Evolutionary conservation across 306 rosid genomes (phyloP), one percentile per base, ranked within the genome.

Genomic region (Dalbergia cochinchinensis): DNA sequence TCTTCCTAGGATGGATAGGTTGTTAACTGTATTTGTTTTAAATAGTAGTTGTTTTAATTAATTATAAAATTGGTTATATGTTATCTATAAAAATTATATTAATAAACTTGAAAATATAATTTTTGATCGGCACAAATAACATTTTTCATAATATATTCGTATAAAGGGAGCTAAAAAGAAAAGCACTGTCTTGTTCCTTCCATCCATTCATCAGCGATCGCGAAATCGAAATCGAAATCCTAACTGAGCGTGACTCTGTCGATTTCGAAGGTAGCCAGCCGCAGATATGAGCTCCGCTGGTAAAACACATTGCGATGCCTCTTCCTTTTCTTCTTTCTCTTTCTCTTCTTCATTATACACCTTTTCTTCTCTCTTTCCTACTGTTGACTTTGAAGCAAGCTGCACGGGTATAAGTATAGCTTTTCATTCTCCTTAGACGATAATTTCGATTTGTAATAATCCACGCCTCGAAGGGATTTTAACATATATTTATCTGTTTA

Each of bases 231-330:
- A 37, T 37, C 5, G 7, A 37, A 37, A 37, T 37, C 41, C 19
- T 0, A 14, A 51, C 7, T 37, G 5, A 37, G 41, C 41, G 41
- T 37, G 7, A 18, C 57, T 14, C 15, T 18, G 18, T 54, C 60
- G 60, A 54, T 54, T 54, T 54, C 60, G n/a, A 54, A 10, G 19
- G 16, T 8, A 4, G 41, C 41, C 31, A 26, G 60, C 57, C 12
- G 15, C 9, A 62, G 44, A 31, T 13, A 62, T 62, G 68, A 62
- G 68, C 39, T 62, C 68, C 45, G 45, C 45, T 34, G 68, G 68
- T 62, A 33, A 31, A 31, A 33, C 4, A 1, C 35, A 6, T 18
- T 1, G 4, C 11, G 10, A 7, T 9, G 7, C 62, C 13, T 8
- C 18, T 57, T 19, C 62, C 10, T 20, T 8, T 4, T 57, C 31